Evolutionary conservation across 495 filamentous ascomycete genomes (phyloP), one percentile per base, ranked within the genome.

Genomic region (Thermothielavioides terrestris): DNA sequence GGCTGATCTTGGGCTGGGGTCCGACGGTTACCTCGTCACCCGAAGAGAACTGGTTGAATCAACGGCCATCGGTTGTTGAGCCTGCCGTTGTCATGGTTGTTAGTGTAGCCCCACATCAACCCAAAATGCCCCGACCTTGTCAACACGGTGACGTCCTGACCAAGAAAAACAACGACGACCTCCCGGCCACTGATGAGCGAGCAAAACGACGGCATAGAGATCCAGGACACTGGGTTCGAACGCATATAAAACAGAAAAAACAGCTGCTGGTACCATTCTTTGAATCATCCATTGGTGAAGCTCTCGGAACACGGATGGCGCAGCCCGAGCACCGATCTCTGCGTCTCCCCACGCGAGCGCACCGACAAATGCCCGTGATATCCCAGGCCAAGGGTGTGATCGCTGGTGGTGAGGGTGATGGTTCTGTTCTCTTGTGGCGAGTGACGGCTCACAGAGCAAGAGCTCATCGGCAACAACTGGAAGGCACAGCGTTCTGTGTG

Each of bases 21-120:
- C 42, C 15, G 23, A 18, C 7, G 20, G 20, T n/a, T n/a, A n/a
- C n/a, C n/a, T n/a, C n/a, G n/a, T n/a, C 21, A 31, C 22, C 42
- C 32, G 25, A 31, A 36, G 26, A 34, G 48, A 54, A 54, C 43
- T 44, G 57, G 59, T 62, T 62, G 59, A 49, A 49, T 38, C 18
- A 26, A 11, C 54, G 46, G 40, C 14, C 30, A 42, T 43, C 42
- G 53, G 45, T 61, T 62, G 59, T 61, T 63, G 60, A 60, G 60
- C 32, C 28, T 40, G 46, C 31, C 22, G 35, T 25, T 42, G 53
- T 54, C 50, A 18, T 26, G 28, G 14, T 10, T 58, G 57, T 49
- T 54, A 60, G 43, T 46, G 60, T n/a, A n/a, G n/a, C 17, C 22
- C 31, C 34, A 23, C 31, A 30, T 18, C 4, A 27, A 2, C 26